Evolutionary conservation across 2,329 filamentous ascomycete genomes (phyloP), one percentile per base, ranked within the genome.

Genomic region (Trichophyton benhamiae): DNA sequence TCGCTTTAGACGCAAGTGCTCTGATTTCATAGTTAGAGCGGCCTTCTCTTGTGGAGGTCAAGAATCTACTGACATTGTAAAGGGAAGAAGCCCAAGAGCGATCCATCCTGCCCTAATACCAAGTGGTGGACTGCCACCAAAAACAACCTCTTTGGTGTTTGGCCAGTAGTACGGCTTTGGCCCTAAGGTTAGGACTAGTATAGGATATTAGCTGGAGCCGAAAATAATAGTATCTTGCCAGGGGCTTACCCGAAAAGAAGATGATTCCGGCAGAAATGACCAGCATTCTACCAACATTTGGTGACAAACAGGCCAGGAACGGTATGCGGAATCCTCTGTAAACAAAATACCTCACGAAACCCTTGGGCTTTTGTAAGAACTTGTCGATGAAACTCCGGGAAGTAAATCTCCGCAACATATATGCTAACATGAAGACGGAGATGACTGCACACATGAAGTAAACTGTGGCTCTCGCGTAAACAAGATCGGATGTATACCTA

Each of bases 81-180:
- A 82, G 1, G 80, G 80, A 63, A 82, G 62, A 58, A 79, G 76
- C 0, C 71, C 80, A 20, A 83, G 67, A 1, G 79, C 74, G 74
- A 83, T 77, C 74, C 77, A 82, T 1, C 81, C 81, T 0, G 79
- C 67, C 20, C 81, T 70, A 0, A 79, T 82, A 0, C 79, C 80
- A 22, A 83, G 73, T 0, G 81, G 80, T 9, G 80, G 81, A 30
- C 79, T 82, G 67, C 72, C 71, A 7, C 80, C 81, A 65, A 75
- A 83, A 33, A 66, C 71, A 2, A 74, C 62, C 6, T 69, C 67
- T 11, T 59, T 60, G 4, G 72, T 74, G 57, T 75, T 78, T 0
- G 79, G 77, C 81, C 81, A 83, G 72, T 83, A 83, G 68, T 82
- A 83, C 0, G 81, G 80, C 27, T 73, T 68, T 0, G 81, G 79